These are phyloP conservation scores for Leucocoprinus sp. DNA, from an alignment of 768 basidiomycete species.

Conservation along the genomic window DNA sequence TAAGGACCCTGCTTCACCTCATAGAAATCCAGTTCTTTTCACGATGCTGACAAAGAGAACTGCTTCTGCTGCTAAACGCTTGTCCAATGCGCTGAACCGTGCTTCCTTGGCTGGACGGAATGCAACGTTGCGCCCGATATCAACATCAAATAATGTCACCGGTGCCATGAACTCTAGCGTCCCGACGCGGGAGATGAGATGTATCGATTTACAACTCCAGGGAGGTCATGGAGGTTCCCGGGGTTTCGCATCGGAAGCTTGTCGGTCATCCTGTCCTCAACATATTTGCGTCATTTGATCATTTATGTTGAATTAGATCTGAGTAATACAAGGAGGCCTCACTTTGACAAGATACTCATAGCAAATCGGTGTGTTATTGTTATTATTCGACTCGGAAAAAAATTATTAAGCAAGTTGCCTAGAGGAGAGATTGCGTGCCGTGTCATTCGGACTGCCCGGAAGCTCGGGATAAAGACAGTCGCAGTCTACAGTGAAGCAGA, in stretches of 20 bases:
- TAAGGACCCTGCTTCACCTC: too few species aligned
- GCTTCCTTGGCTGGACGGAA: conserved; percentile 10
- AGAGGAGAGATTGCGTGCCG: conserved; percentile 97
- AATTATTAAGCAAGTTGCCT: conserved; percentile 1
- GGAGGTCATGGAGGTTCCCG: conserved; percentile 3
- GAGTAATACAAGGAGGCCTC: conserved; percentile 27
- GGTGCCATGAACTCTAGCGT: not conserved
- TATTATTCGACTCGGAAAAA: not conserved
- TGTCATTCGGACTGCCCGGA: conserved; percentile 83
- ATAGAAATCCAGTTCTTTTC: too few species aligned
- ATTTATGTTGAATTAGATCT: not conserved
- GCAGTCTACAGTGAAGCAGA: conserved; percentile 91
- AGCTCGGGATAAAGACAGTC: conserved; percentile 84
- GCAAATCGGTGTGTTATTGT: conserved; percentile 62
- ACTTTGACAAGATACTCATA: conserved; percentile 87
- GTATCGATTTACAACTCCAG: not conserved
- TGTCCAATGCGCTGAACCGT: conserved; percentile 18
- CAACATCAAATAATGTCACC: not conserved
- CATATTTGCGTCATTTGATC: not conserved
- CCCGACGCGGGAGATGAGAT: too few species aligned
- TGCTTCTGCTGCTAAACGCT: conserved; percentile 18
- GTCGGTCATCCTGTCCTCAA: conserved; percentile 14
- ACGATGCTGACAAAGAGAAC: conserved; percentile 33
- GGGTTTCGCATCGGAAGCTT: conserved; percentile 22
- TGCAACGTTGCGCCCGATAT: conserved; percentile 14